Conservation (phyloP, 2,329 filamentous ascomycete species). For the Talaromyces verruculosus region DNA sequence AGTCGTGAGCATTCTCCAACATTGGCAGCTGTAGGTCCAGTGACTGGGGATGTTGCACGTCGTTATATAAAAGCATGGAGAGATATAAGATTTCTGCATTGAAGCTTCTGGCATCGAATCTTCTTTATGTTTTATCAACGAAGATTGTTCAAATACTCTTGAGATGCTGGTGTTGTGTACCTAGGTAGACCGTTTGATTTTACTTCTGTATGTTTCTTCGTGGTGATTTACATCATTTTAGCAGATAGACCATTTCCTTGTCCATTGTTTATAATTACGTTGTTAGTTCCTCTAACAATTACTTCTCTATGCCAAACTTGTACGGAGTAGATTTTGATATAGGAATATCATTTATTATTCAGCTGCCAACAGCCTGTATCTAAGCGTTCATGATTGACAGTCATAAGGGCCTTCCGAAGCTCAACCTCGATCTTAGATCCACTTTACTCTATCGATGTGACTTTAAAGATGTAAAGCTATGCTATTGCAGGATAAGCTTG, state of each 20-base stretch:
- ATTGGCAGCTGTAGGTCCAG: constrained; percentile 33
- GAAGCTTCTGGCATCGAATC: background rate
- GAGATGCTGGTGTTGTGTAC: background rate
- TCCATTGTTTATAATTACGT: background rate
- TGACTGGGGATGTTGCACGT: constrained; percentile 32
- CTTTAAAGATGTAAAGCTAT: too few species aligned
- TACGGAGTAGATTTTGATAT: background rate
- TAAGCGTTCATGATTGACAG: background rate
- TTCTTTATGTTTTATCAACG: background rate
- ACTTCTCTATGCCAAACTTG: background rate
- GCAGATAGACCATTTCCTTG: background rate
- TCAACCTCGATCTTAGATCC: background rate
- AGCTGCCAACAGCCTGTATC: background rate
- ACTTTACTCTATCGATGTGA: background rate
- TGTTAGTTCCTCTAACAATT: background rate
- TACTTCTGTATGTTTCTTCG: background rate
- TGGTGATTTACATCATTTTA: background rate
- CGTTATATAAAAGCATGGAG: constrained; percentile 32
- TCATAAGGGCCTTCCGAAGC: background rate
- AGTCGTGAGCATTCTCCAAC: constrained; percentile 39
- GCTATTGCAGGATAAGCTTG: background rate
- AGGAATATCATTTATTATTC: background rate
- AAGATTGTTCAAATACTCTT: background rate
- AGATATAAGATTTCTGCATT: background rate
- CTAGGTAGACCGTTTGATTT: background rate